Base-by-base conservation (phyloP, 2,329 filamentous ascomycete species). In the Botrytis sinoallii region DNA sequence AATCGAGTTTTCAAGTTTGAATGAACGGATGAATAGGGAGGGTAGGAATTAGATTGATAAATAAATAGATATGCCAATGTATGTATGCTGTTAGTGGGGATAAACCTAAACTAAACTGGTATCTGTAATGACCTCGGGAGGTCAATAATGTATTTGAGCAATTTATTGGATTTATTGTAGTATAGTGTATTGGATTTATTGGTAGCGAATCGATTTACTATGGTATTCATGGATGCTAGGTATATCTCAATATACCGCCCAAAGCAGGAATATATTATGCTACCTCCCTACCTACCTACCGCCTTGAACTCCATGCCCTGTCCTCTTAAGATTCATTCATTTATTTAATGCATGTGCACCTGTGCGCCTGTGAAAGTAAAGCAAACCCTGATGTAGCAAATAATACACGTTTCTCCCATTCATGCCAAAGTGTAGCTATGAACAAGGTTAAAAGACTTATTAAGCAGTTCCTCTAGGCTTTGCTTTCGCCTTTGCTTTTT, bases 401-500 rank as follows among this genome's bases (percentile, higher is more conserved):
- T 55, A 52, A 42, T 68, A 68, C 35, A 68, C n/a, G 25, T 20
- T 48, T 16, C 38, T n/a, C 38, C 32, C 35, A 48, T 29, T 9
- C 32, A 5, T 20, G 14, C 57, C 63, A 48, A 46, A n/a, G 29
- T 9, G 40, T 14, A 42, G 40, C 40, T 14, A 42, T 25, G 3
- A 35, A 29, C 10, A n/a, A 9, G 2, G 0, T 7, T 7, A 10
- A 46, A 6, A 57, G 4, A 55, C 25, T 76, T 73, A 81, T 76
- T 73, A 81, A 61, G 78, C 79, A 65, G 76, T 77, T 55, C 80
- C 80, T 76, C 93, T 90, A 22, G 95, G 95, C 85, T 95, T 97
- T 9, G 92, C 87, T 85, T 98, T 99, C 35, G 90, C 89, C 77
- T 93, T 93, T 77, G 95, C 95, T 88, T 98, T 99, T 77, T 95